A percentile compares a stretch with the other conserved stretches of the same genome.
phyloP scores from a whole-genome alignment of 2,329 filamentous ascomycete genomes.

The Didymosphaeria variabile region DNA sequence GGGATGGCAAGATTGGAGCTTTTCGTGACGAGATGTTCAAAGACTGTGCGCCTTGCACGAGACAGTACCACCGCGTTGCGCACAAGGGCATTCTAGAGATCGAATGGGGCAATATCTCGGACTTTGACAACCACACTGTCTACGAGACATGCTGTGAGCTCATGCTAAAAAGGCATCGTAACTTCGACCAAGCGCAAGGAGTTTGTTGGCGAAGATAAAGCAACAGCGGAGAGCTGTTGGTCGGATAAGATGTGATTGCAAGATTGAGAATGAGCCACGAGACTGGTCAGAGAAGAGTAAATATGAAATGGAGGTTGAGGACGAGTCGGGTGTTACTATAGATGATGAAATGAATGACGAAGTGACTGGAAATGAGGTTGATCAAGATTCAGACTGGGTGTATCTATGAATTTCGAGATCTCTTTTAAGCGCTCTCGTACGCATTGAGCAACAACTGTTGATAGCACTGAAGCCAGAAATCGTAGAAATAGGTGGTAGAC shows the following conservation, averaged over 20 bases:
- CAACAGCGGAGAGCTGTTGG: not conserved
- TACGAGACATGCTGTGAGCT: not conserved
- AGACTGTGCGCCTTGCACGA: not conserved
- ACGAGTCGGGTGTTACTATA: not conserved
- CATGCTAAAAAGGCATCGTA: not conserved
- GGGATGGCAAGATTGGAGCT: not conserved
- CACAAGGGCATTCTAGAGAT: not conserved
- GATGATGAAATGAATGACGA: not conserved
- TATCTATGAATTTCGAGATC: not conserved
- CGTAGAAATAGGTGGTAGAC: too few relatives aligned
- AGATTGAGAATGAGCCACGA: not conserved
- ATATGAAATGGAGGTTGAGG: not conserved
- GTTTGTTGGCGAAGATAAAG: not conserved
- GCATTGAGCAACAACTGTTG: not conserved
- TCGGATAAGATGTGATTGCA: not conserved
- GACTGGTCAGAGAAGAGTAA: not conserved
- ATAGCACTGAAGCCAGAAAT: too few relatives aligned
- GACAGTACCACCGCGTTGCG: constrained; percentile 1
- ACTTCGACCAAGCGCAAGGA: not conserved
- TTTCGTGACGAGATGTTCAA: not conserved
- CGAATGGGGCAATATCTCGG: not conserved
- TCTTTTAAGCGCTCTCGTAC: not conserved
- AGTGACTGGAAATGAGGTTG: not conserved
- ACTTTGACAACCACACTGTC: not conserved
- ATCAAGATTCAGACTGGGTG: not conserved